Evolutionary conservation across 2,329 filamentous ascomycete genomes (phyloP).

Genomic region (Venturia asperata): DNA sequence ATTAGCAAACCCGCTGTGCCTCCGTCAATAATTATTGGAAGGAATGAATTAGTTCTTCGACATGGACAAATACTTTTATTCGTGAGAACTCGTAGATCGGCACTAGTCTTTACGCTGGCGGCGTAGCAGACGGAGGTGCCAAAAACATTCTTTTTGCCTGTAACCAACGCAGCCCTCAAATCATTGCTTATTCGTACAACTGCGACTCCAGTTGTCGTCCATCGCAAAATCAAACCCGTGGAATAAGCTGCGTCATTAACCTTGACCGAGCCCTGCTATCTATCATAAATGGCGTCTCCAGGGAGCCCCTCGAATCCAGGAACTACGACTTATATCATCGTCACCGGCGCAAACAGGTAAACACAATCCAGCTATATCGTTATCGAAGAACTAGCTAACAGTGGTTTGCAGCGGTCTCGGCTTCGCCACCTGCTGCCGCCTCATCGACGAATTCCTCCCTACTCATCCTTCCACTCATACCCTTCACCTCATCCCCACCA

Average conservation of each 20-base stretch:
- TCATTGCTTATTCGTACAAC: neutral
- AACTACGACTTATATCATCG: slow-evolving; percentile 37
- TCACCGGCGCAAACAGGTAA: slow-evolving; percentile 84
- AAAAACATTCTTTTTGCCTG: neutral
- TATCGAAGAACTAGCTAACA: slow-evolving; percentile 2
- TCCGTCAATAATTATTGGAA: no score
- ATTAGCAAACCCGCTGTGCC: no score
- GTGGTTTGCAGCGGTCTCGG: slow-evolving; percentile 64
- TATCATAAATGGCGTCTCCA: slow-evolving; percentile 1
- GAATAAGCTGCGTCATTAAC: neutral
- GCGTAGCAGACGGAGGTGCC: neutral
- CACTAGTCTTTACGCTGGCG: neutral
- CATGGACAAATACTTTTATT: no score
- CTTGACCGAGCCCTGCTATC: neutral
- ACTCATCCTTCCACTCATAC: slow-evolving; percentile 59
- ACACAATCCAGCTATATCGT: neutral
- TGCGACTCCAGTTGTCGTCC: neutral
- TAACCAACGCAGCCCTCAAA: neutral
- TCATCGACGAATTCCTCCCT: slow-evolving; percentile 83
- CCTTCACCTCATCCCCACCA: slow-evolving; percentile 76
- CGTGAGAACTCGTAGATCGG: no score
- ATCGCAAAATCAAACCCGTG: neutral
- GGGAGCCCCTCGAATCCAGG: neutral
- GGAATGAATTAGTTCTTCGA: no score
- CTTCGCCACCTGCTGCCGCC: slow-evolving; percentile 70